Evolutionary conservation across 1,284 basidiomycete species (phyloP).

Genomic region (Cryptococcus sp.): DNA sequence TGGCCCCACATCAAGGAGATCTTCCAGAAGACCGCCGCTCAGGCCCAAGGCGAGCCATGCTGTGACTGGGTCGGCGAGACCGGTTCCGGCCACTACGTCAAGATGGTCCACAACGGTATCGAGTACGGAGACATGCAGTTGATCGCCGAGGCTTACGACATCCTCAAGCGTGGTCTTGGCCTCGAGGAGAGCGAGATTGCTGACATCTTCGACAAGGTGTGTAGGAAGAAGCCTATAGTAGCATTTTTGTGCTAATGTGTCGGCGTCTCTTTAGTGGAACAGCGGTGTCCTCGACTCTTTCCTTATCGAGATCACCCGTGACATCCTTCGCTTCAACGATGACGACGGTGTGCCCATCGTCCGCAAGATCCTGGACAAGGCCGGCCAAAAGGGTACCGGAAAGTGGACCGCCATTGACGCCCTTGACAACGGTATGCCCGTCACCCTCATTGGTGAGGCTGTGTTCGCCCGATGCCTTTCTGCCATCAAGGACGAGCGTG

Average conservation of each 20-base stretch:
- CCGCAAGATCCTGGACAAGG: conserved; percentile 90
- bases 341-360: conserved; percentile 84
- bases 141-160: conserved; percentile 97
- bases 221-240: background rate
- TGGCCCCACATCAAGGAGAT: conserved; percentile 98
- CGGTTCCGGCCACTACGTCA: conserved; percentile 95
- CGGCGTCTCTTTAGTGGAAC: conserved; percentile 69
- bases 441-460: conserved; percentile 98
- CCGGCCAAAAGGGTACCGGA: conserved; percentile 99
- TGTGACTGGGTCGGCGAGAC: conserved; percentile 99
- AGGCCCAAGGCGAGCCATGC: conserved; percentile 94
- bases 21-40: conserved; percentile 97
- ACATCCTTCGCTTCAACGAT: conserved; percentile 95
- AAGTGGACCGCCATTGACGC: conserved; percentile 99
- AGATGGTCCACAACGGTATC: conserved; percentile 68
- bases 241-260: background rate
- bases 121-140: conserved; percentile 99
- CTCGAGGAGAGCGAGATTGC: conserved; percentile 83
- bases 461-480: conserved; percentile 99
- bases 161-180: conserved; percentile 94
- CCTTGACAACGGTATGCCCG: conserved; percentile 90
- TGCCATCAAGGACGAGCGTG: conserved; percentile 95
- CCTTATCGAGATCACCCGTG: conserved; percentile 96
- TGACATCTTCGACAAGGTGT: conserved; percentile 71
- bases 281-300: conserved; percentile 98